Evolutionary conservation across 1,139 yeast genomes (phyloP).

Genomic region (Sugiyamaella xylanicola): DNA sequence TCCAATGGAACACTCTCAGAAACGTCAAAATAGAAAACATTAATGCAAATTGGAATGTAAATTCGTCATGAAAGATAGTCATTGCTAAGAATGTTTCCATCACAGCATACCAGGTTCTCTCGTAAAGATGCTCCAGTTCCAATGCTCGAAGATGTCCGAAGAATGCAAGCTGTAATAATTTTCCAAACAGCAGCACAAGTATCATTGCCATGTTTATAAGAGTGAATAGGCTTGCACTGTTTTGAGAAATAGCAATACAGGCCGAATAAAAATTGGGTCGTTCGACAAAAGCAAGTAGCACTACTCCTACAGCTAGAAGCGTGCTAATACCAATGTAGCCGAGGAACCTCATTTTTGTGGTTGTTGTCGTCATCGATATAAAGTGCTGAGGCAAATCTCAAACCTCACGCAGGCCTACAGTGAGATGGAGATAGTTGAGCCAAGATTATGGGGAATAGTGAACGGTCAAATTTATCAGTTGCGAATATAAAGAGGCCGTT

Average conservation of each 20-base stretch:
- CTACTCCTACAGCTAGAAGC: slow-evolving; percentile 39
- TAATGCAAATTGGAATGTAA: slow-evolving; percentile 50
- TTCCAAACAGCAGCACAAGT: slow-evolving; percentile 47
- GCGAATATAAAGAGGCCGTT: too few relatives aligned
- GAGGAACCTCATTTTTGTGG: slow-evolving; percentile 31
- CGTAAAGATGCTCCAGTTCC: slow-evolving; percentile 78
- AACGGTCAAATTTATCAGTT: too few relatives aligned
- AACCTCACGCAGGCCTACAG: too few relatives aligned
- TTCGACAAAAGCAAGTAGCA: slow-evolving; percentile 41
- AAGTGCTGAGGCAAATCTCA: neutral
- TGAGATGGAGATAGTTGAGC: too few relatives aligned
- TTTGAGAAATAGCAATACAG: slow-evolving; percentile 49
- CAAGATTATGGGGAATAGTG: too few relatives aligned
- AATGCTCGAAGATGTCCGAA: slow-evolving; percentile 77
- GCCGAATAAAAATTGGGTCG: slow-evolving; percentile 51
- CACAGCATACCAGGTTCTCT: slow-evolving; percentile 64
- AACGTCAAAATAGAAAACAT: slow-evolving; percentile 50
- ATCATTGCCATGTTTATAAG: slow-evolving; percentile 50
- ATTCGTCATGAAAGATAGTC: slow-evolving; percentile 60
- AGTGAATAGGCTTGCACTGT: slow-evolving; percentile 46
- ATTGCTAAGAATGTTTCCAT: slow-evolving; percentile 66
- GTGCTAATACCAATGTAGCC: slow-evolving; percentile 35
- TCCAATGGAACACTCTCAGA: slow-evolving; percentile 73
- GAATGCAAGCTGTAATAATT: slow-evolving; percentile 51
- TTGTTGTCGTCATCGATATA: slow-evolving; percentile 13